phyloP scores from a whole-genome alignment of 306 rosid genomes.

The Astragalus membranaceus region DNA sequence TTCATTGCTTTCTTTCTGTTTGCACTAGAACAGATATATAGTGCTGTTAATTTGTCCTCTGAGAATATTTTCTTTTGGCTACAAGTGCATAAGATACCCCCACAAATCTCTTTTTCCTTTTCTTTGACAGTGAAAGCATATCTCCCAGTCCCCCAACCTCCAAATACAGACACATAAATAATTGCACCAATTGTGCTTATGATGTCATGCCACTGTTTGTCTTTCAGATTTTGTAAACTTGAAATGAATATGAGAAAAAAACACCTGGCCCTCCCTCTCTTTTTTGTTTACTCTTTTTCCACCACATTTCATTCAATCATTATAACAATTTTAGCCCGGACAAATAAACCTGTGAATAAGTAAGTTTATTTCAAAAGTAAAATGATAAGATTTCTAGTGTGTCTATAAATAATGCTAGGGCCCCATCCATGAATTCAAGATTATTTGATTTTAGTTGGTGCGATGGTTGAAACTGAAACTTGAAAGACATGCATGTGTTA shows the following conservation, averaged over 20 bases:
- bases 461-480: no score
- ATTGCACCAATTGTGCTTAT: constrained; percentile 26
- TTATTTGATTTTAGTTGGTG: no score
- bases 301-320: background rate
- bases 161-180: constrained; percentile 11
- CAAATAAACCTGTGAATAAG: background rate
- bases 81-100: constrained; percentile 36
- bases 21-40: background rate
- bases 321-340: background rate
- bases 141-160: background rate
- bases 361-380: background rate
- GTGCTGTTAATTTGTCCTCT: constrained; percentile 15
- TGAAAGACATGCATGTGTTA: no score
- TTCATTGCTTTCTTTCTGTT: constrained; percentile 24
- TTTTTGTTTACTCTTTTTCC: background rate
- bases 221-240: background rate
- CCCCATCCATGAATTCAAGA: no score
- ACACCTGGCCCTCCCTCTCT: background rate
- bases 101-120: constrained; percentile 50
- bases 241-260: background rate
- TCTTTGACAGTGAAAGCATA: constrained; percentile 33
- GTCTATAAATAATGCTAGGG: no score
- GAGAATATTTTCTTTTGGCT: constrained; percentile 33
- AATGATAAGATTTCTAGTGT: background rate
- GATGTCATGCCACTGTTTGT: constrained; percentile 3